Conservation (phyloP, 805 yeast genomes). For the Tetrapisispora taiwanensis region DNA sequence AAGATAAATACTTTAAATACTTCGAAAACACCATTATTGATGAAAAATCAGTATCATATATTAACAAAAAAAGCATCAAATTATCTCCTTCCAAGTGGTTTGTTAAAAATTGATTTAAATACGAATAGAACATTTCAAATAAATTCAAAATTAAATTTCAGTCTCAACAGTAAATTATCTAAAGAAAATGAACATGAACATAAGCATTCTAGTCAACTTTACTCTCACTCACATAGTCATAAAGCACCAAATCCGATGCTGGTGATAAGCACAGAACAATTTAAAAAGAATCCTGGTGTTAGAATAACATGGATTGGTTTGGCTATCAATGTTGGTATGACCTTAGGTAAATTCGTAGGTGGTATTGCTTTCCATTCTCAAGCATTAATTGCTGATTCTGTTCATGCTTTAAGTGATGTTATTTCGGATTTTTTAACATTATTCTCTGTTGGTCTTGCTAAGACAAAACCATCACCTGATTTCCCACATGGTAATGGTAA, state of each 20-base stretch:
- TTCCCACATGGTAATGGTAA: slow-evolving; percentile 91
- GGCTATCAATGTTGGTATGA: slow-evolving; percentile 75
- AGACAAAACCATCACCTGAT: slow-evolving; percentile 42
- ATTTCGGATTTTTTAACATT: slow-evolving; percentile 83
- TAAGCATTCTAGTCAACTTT: slow-evolving; percentile 8
- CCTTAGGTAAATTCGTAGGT: slow-evolving; percentile 75
- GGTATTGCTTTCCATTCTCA: slow-evolving; percentile 92
- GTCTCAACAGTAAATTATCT: neutral
- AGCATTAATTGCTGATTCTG: slow-evolving; percentile 87
- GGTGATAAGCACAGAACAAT: slow-evolving; percentile 34
- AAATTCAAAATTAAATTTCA: neutral
- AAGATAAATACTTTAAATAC: neutral
- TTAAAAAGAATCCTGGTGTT: slow-evolving; percentile 68
- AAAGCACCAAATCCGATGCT: slow-evolving; percentile 27
- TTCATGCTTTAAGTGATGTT: slow-evolving; percentile 85
- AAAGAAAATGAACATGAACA: slow-evolving; percentile 5
- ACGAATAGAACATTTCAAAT: neutral
- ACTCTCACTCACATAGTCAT: slow-evolving; percentile 28
- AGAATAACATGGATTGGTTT: slow-evolving; percentile 90
- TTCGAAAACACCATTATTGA: neutral
- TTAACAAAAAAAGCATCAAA: neutral
- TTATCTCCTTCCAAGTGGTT: neutral
- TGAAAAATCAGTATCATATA: neutral
- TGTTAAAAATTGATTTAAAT: neutral
- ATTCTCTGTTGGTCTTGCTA: slow-evolving; percentile 73